These are phyloP conservation scores for Didymella lethalis DNA, from an alignment of 2,329 filamentous ascomycete genomes.

Conservation along the genomic window DNA sequence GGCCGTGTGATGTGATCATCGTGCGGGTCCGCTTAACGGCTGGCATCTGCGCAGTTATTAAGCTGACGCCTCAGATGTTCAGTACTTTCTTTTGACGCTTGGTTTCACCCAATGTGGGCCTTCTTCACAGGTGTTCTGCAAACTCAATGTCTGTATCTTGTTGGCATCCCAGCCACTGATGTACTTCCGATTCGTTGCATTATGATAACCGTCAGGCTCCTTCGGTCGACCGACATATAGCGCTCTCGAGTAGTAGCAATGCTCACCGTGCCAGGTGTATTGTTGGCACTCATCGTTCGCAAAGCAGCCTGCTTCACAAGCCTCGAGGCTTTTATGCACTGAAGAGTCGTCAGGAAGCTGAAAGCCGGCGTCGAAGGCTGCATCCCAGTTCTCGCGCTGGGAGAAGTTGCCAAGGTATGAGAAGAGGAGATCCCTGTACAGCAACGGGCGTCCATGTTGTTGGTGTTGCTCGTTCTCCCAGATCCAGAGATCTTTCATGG, in stretches of 20 bases:
- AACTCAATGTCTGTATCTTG: conserved; percentile 30
- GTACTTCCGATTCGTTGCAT: conserved; percentile 23
- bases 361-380: conserved; percentile 22
- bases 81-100: conserved; percentile 18
- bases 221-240: conserved; percentile 25
- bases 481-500: conserved; percentile 55
- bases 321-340: conserved; percentile 8
- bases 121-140: conserved; percentile 23
- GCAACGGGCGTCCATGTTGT: conserved; percentile 14
- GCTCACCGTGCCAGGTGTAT: conserved; percentile 29
- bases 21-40: neutral
- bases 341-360: conserved; percentile 11
- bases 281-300: conserved; percentile 22
- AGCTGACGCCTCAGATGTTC: neutral
- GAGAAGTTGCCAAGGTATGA: conserved; percentile 16
- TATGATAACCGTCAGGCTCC: conserved; percentile 29
- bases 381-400: conserved; percentile 19
- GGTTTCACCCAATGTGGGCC: conserved; percentile 24
- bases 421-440: conserved; percentile 22
- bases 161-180: conserved; percentile 41
- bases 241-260: conserved; percentile 33
- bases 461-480: conserved; percentile 46
- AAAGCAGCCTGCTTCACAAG: conserved; percentile 20
- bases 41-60: neutral
- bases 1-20: neutral